These are phyloP conservation scores for Vitis hybrid DNA, from an alignment of 177 flowering plant species.

Conservation along the genomic window DNA sequence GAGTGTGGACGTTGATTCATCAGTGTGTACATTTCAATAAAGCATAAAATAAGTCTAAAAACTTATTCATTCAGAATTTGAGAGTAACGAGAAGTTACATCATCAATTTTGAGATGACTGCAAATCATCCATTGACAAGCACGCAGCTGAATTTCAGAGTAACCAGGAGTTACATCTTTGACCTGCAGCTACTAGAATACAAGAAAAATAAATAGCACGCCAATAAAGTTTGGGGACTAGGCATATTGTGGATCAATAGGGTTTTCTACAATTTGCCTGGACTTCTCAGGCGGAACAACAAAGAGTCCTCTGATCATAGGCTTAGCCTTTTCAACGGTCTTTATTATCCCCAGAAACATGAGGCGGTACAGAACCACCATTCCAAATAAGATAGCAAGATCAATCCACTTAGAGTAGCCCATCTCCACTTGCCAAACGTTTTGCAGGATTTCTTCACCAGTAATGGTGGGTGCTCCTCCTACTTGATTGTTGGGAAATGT, in stretches of 20 bases:
- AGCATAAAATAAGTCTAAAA: no score
- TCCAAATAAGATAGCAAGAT: conserved; percentile 31
- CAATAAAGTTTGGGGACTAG: no score
- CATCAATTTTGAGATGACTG: no score
- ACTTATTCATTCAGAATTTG: no score
- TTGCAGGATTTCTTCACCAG: conserved; percentile 38
- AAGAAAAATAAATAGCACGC: no score
- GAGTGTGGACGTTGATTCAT: no score
- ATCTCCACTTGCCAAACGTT: conserved; percentile 36
- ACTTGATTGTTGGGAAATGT: conserved; percentile 24
- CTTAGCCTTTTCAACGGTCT: conserved; percentile 29
- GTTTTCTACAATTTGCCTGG: conserved; percentile 2
- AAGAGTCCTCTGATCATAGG: conserved; percentile 18
- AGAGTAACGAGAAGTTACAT: no score
- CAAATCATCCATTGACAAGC: no score
- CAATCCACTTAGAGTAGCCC: conserved; percentile 51
- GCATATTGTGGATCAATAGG: conserved; percentile 1
- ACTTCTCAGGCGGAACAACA: background rate
- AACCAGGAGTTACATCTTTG: no score
- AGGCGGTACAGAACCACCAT: conserved; percentile 43
- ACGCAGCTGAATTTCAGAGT: no score
- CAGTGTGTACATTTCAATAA: no score
- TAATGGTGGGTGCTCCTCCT: conserved; percentile 18
- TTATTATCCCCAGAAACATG: conserved; percentile 33
- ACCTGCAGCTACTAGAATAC: no score